Evolutionary conservation across 1,139 yeast genomes (phyloP).

Genomic region (Taphrina confusa): DNA sequence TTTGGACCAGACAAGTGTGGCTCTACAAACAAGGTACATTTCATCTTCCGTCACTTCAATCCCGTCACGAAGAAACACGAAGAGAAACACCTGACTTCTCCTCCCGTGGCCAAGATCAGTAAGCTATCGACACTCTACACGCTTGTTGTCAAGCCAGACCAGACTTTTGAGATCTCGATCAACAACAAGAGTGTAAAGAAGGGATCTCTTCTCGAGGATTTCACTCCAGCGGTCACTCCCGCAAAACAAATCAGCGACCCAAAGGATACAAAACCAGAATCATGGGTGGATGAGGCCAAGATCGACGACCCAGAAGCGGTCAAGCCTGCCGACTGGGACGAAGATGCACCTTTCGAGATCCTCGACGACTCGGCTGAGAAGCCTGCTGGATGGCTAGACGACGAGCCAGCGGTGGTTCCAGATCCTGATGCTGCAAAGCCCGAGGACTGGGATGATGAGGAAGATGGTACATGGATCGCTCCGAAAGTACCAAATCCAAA

Average conservation of each 20-base stretch:
- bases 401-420: conserved; percentile 56
- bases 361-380: conserved; percentile 65
- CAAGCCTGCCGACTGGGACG: conserved; percentile 85
- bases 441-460: conserved; percentile 80
- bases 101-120: conserved; percentile 66
- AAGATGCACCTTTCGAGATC: conserved; percentile 59
- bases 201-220: conserved; percentile 63
- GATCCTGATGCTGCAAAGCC: conserved; percentile 71
- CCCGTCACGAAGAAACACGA: conserved; percentile 60
- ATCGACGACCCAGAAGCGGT: conserved; percentile 67
- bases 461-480: conserved; percentile 80
- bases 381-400: conserved; percentile 81
- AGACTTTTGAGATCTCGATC: conserved; percentile 74
- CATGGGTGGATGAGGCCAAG: conserved; percentile 71
- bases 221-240: conserved; percentile 66
- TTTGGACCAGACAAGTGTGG: conserved; percentile 96
- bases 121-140: conserved; percentile 70
- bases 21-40: conserved; percentile 71
- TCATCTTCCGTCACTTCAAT: conserved; percentile 64
- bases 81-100: conserved; percentile 66
- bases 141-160: conserved; percentile 62
- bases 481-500: conserved; percentile 71
- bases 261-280: conserved; percentile 65
- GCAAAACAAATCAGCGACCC: conserved; percentile 64
- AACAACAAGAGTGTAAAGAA: conserved; percentile 73